Percentiles rank a stretch among this genome's conserved stretches.
Conservation (phyloP, 768 basidiomycete species). For the Obba rivulosa region DNA sequence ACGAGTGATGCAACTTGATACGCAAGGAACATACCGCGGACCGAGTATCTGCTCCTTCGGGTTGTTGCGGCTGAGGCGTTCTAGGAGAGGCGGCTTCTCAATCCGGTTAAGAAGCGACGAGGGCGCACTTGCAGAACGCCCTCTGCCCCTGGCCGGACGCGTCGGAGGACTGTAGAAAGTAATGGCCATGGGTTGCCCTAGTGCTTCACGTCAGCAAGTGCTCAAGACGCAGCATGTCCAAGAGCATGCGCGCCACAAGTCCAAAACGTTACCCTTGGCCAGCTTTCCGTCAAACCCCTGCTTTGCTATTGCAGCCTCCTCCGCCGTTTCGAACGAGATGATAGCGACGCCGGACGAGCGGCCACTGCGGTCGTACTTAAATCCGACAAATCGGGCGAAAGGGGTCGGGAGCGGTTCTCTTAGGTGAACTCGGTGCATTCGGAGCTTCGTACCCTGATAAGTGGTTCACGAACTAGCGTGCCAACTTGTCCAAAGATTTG, state of each 20-base stretch:
- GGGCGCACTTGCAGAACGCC: conserved; percentile 41
- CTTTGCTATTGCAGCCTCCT: conserved; percentile 79
- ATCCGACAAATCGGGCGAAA: conserved; percentile 37
- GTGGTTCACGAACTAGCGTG: conserved; percentile 87
- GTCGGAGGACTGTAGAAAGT: conserved; percentile 46
- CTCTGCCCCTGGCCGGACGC: conserved; percentile 29
- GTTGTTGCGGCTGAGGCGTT: conserved; percentile 55
- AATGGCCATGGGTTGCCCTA: conserved; percentile 78
- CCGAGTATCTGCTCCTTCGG: conserved; percentile 4
- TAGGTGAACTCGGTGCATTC: conserved; percentile 50
- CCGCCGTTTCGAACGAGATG: conserved; percentile 70
- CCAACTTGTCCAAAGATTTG: conserved; percentile 89
- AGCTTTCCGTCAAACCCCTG: conserved; percentile 82
- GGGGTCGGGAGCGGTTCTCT: conserved; percentile 41
- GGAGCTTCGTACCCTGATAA: conserved; percentile 83
- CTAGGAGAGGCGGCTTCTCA: conserved; percentile 64
- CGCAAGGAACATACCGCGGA: background rate
- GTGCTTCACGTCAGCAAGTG: background rate
- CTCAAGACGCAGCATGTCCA: background rate
- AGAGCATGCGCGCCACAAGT: conserved; percentile 1
- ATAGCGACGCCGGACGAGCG: conserved; percentile 83
- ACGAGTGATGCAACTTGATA: background rate
- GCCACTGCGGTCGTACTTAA: conserved; percentile 93
- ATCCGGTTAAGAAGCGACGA: conserved; percentile 69
- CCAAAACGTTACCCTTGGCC: conserved; percentile 65